phyloP scores from a whole-genome alignment of 192 early-diverging fungal species.

The Mortierella antarctica region DNA sequence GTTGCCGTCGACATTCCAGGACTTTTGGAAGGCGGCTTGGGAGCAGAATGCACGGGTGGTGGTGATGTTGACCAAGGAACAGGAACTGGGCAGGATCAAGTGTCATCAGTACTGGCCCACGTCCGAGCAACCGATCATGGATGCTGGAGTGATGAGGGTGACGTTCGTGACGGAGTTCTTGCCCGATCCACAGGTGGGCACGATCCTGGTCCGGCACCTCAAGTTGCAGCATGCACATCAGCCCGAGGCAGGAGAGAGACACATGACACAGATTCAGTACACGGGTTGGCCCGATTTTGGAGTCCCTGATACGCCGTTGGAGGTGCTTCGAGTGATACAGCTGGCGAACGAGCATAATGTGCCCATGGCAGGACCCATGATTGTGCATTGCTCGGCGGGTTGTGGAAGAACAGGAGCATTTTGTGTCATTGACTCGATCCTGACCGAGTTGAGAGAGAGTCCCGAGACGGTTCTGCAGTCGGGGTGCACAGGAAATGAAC shows the following conservation, averaged over 20 bases:
- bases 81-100: constrained; percentile 85
- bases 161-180: constrained; percentile 65
- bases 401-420: constrained; percentile 71
- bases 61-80: constrained; percentile 95
- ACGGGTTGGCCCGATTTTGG: constrained; percentile 93
- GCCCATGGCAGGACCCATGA: constrained; percentile 50
- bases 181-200: constrained; percentile 59
- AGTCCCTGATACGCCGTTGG: constrained; percentile 77
- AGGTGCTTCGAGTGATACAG: constrained; percentile 67
- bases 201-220: constrained; percentile 69
- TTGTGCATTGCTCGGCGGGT: constrained; percentile 69
- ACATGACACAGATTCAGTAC: constrained; percentile 86
- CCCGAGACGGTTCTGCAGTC: constrained; percentile 32
- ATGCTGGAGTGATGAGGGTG: constrained; percentile 64
- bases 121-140: constrained; percentile 36
- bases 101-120: constrained; percentile 95
- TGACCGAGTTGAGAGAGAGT: constrained; percentile 75
- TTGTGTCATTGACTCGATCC: constrained; percentile 65
- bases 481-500: constrained; percentile 59
- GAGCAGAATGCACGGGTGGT: constrained; percentile 86
- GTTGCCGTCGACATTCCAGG: constrained; percentile 79
- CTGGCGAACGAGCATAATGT: constrained; percentile 23
- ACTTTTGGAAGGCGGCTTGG: constrained; percentile 98
- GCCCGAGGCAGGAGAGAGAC: constrained; percentile 29
- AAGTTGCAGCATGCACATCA: constrained; percentile 37